Evolutionary conservation across 2,329 filamentous ascomycete species (phyloP).

Genomic region (Cercospora sesami): DNA sequence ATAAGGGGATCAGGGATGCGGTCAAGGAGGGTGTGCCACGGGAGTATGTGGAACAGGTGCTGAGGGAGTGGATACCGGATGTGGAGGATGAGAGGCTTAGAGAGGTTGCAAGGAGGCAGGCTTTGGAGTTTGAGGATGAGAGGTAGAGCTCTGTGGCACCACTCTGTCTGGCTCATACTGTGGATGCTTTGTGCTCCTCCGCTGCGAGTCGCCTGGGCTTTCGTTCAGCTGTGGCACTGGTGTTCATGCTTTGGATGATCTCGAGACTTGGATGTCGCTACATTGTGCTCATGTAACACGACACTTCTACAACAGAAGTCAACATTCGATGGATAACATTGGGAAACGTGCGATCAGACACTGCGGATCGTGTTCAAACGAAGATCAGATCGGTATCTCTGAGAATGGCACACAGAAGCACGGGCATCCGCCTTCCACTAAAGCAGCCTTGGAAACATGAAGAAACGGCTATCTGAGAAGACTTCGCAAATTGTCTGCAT

Average conservation of each 20-base stretch:
- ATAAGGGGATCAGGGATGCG: constrained; percentile 62
- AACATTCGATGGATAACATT: neutral
- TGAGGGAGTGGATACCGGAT: constrained; percentile 54
- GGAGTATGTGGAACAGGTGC: constrained; percentile 56
- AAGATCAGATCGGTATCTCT: neutral
- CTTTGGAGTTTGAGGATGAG: constrained; percentile 35
- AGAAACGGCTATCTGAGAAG: neutral
- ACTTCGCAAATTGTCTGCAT: neutral
- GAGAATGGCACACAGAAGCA: neutral
- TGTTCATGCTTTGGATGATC: neutral
- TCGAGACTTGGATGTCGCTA: neutral
- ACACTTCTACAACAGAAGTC: neutral
- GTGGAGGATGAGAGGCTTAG: constrained; percentile 32
- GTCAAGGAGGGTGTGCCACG: constrained; percentile 54
- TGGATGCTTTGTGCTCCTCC: neutral
- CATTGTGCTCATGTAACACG: neutral
- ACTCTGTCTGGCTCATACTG: neutral
- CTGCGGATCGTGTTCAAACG: neutral
- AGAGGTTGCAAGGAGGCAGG: constrained; percentile 42
- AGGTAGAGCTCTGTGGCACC: neutral
- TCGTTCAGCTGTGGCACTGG: neutral
- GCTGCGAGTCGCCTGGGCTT: neutral
- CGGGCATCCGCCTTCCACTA: neutral
- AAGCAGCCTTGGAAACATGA: neutral
- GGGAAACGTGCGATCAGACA: neutral